Evolutionary conservation across 2,329 filamentous ascomycete genomes (phyloP), one percentile per base, ranked within the genome.

Genomic region (Cladophialophora psammophila): DNA sequence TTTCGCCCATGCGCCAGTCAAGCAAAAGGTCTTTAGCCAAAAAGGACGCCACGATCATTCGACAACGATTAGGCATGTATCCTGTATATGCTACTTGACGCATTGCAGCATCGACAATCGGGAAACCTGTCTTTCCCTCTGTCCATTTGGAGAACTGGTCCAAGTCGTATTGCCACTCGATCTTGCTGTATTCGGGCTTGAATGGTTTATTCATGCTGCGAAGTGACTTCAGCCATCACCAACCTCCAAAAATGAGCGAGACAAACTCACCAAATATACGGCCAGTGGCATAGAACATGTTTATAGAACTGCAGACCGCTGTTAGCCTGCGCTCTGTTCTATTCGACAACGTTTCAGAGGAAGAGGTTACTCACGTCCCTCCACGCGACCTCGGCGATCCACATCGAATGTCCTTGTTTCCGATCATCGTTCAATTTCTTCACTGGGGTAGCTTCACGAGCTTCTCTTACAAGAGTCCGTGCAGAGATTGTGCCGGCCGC

Each of bases 81-180:
- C 87, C 90, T 53, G 85, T 85, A 18, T 86, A 76, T 10, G 84
- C 84, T 6, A 94, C 76, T 78, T 96, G 92, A 8, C 93, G 86
- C 91, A 96, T 95, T 1, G 91, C 91, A 0, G 93, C 93, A 75
- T 96, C 92, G 26, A 96, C 90, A 55, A 96, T 90, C 0, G 93
- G 93, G 74, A 88, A 94, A 0, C 93, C 93, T 0, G 93, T 96
- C 38, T 81, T 84, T 6, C 92, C 93, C 38, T 88, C 80, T 45
- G 85, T 87, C 93, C 94, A 97, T 2, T 88, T 88, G 1, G 83
- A 73, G 79, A 97, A 95, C 20, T 89, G 83, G 1, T 86, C 82
- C 9, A 82, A 74, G 73, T 93, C 83, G 76, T 94, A 93, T 60
- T 93, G 91, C 93, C 93, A 97, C 58, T 86, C 80, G 56, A 97